Evolutionary conservation across 768 basidiomycete genomes (phyloP), one percentile per base, ranked within the genome.

Genomic region (Mycena crocata): DNA sequence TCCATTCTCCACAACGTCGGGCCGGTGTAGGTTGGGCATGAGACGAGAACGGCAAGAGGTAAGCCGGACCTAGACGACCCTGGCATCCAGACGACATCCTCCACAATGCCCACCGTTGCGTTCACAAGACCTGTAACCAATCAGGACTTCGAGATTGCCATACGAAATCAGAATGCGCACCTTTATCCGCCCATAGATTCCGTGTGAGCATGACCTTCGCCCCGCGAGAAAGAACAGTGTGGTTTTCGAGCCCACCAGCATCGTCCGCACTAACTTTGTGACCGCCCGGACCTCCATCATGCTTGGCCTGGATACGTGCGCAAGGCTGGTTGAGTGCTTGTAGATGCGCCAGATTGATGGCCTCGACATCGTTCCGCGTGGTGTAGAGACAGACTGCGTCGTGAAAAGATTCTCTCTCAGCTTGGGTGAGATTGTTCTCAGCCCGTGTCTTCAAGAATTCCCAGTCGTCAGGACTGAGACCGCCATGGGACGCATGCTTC

Each of bases 41-140:
- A 54, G 3, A 71, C 67, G 3, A 71, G 57, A 23, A 71, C 67
- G 21, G 63, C 70, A 1, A 71, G 26, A 12, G 67, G 67, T 2
- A 71, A 31, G 15, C 69, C 70, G 5, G 63, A 60, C 1, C 57
- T 58, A 23, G 31, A 26, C 2, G 67, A 28, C 9, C 70, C 63
- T 21, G 21, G 50, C 4, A 52, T 9, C 37, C 70, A 71, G 9
- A 71, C 39, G 19, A 71, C 55, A 31, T 68, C 67, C 28, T 64
- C 59, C 6, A 69, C 58, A 14, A 52, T 55, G 5, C 67, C 62
- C 15, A 69, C 10, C 32, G 63, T 60, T 8, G 62, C 67, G 23
- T 69, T 65, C 12, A 69, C 63, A 17, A 69, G 52, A 15, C 62
- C 67, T 69, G 30, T 31, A 37, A 37, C 9, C 14, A 6, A 15